Percentiles rank a stretch among this genome's conserved stretches.
These are phyloP conservation scores for Leccinum ochraceum DNA, from an alignment of 768 basidiomycete species.

Conservation along the genomic window DNA sequence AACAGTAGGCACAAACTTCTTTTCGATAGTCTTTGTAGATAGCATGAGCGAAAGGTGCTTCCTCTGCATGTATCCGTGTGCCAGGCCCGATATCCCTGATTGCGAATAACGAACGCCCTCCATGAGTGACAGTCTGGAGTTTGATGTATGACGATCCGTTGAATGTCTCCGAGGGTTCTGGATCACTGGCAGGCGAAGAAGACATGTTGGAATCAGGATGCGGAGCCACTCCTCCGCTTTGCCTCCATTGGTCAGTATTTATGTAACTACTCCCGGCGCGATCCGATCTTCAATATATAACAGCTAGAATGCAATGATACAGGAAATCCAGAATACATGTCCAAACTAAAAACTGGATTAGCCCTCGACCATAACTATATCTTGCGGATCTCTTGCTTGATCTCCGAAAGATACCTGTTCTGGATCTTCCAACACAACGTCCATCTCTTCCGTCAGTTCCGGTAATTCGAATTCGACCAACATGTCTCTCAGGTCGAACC, in stretches of 20 bases:
- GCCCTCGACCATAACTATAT: constrained; percentile 9
- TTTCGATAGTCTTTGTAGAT: constrained; percentile 64
- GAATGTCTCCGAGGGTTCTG: background rate
- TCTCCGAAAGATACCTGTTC: background rate
- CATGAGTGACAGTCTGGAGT: constrained; percentile 41
- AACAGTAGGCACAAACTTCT: constrained; percentile 68
- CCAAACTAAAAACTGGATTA: background rate
- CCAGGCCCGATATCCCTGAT: constrained; percentile 41
- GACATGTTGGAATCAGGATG: constrained; percentile 8
- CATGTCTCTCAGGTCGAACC: constrained; percentile 27
- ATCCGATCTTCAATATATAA: background rate
- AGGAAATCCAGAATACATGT: background rate
- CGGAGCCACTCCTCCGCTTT: background rate
- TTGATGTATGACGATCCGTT: constrained; percentile 18
- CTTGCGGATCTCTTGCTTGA: background rate
- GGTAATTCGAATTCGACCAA: constrained; percentile 20
- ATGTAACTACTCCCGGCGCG: background rate
- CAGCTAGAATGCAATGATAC: background rate
- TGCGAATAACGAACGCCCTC: constrained; percentile 58
- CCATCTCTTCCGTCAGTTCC: constrained; percentile 13
- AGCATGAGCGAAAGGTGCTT: constrained; percentile 55
- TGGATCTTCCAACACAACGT: constrained; percentile 2
- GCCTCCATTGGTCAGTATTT: background rate
- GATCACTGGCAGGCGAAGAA: background rate
- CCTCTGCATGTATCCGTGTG: constrained; percentile 45